Evolutionary conservation across 108 stramenopile genomes (phyloP).

Genomic region (Parietichytrium sp.): DNA sequence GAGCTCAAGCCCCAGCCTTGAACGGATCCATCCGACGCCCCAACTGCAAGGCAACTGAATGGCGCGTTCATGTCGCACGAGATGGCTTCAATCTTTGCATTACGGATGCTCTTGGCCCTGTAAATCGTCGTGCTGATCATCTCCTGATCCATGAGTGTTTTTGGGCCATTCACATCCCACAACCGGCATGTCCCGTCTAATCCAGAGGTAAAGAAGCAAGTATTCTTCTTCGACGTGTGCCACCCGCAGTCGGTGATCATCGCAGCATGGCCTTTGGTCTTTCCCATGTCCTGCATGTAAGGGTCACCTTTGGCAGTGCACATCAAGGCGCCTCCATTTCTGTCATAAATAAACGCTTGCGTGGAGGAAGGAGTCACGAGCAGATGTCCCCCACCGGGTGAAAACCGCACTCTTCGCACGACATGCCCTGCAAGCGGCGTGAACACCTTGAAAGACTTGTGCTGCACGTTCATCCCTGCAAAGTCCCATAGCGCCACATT

Average conservation of each 20-base stretch:
- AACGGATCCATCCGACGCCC: background rate
- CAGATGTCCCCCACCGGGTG: background rate
- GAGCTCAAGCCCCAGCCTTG: background rate
- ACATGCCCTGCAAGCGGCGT: background rate
- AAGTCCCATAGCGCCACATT: background rate
- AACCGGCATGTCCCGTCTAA: background rate
- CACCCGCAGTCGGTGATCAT: conserved; percentile 20
- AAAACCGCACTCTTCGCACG: background rate
- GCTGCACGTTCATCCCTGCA: background rate
- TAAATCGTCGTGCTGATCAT: background rate
- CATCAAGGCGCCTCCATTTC: background rate
- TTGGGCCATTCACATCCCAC: conserved; percentile 1
- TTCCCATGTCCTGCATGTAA: conserved; percentile 9
- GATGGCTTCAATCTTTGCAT: background rate
- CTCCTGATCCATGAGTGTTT: background rate
- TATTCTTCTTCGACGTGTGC: background rate
- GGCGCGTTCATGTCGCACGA: background rate
- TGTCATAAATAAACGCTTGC: background rate
- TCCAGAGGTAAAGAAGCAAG: background rate
- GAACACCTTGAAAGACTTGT: background rate
- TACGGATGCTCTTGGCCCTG: background rate
- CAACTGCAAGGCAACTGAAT: background rate
- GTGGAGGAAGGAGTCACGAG: background rate
- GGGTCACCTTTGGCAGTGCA: conserved; percentile 23
- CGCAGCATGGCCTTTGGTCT: conserved; percentile 12